Evolutionary conservation across 345 rosid species (phyloP).

Genomic region (Draba incana): DNA sequence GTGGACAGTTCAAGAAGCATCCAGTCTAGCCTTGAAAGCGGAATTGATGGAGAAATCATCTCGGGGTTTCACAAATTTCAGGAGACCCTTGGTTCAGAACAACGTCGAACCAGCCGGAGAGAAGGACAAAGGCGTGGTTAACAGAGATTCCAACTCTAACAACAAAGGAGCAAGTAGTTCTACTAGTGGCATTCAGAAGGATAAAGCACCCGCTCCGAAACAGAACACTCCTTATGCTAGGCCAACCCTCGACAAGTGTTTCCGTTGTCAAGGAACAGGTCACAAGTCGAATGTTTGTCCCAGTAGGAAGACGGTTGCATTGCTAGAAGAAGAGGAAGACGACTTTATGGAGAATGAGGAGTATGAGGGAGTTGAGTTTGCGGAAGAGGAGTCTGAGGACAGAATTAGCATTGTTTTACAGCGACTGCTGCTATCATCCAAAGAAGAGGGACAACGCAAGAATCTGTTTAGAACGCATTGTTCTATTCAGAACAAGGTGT

Average conservation of each 20-base stretch:
- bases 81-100: too few relatives aligned
- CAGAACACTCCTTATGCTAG: background rate
- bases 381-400: background rate
- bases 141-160: fast-evolving
- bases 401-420: background rate
- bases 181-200: background rate
- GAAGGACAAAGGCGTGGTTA: background rate
- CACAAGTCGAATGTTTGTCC: background rate
- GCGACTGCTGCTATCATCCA: background rate
- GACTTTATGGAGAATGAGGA: background rate
- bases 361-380: background rate
- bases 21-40: too few relatives aligned
- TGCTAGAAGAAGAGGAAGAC: background rate
- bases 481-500: background rate
- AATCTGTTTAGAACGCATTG: background rate
- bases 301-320: background rate
- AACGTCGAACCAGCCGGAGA: too few relatives aligned
- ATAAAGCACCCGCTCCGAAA: background rate
- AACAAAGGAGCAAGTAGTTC: background rate
- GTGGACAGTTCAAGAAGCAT: too few relatives aligned
- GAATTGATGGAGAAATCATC: too few relatives aligned
- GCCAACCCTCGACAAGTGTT: background rate
- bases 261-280: background rate
- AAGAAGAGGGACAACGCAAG: background rate
- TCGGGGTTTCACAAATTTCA: too few relatives aligned